phyloP scores from a whole-genome alignment of 1,139 yeast species.

The Saccharomycopsis phalli region DNA sequence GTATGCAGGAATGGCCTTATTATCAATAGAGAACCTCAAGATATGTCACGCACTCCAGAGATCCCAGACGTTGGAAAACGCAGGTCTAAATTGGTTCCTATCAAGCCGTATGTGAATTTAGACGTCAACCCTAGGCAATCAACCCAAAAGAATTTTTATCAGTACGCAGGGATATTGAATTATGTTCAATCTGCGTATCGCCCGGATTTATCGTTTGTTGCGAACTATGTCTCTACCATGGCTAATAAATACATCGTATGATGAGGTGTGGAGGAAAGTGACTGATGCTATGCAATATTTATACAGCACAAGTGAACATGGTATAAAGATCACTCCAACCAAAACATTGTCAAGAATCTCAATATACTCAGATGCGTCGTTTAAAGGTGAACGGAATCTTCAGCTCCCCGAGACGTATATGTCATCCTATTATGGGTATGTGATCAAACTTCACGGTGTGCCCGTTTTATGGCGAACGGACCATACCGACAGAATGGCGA shows the following conservation, averaged over 20 bases:
- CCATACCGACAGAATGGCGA: background rate
- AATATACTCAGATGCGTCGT: slow-evolving; percentile 5
- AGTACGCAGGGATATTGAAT: background rate
- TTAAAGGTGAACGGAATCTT: background rate
- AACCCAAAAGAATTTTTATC: background rate
- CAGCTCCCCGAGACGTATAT: background rate
- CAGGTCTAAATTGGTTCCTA: no score
- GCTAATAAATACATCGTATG: background rate
- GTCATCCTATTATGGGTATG: slow-evolving; percentile 3
- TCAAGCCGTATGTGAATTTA: no score
- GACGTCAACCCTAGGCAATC: no score
- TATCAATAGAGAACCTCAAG: background rate
- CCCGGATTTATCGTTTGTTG: slow-evolving; percentile 1
- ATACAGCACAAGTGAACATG: background rate
- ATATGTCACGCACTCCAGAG: background rate
- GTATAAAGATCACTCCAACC: background rate
- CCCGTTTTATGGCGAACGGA: slow-evolving; percentile 1
- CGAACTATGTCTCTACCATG: slow-evolving; percentile 1
- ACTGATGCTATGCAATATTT: slow-evolving; percentile 1
- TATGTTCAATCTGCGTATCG: background rate
- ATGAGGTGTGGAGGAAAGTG: slow-evolving; percentile 1
- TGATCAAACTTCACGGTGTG: slow-evolving; percentile 1
- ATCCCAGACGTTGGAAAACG: no score
- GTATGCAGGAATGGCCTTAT: no score
- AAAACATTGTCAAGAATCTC: background rate